Evolutionary conservation across 768 basidiomycete genomes (phyloP).

Genomic region (Tulasnella sp.): DNA sequence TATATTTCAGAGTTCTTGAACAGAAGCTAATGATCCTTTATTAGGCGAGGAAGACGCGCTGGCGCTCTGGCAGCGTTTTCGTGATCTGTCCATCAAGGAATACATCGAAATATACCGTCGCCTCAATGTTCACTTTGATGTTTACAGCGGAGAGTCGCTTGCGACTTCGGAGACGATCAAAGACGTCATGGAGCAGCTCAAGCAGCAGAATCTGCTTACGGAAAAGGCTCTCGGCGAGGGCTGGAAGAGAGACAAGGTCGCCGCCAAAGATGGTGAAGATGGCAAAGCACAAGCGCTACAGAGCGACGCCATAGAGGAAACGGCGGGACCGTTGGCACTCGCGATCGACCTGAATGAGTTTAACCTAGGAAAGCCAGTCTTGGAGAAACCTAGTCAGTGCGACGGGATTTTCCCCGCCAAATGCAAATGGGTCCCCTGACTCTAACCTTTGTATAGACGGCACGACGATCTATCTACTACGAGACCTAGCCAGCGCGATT

Average conservation of each 20-base stretch:
- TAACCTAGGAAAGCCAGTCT: slow-evolving; percentile 85
- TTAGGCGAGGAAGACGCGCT: slow-evolving; percentile 76
- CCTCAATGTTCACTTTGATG: slow-evolving; percentile 83
- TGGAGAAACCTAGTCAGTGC: slow-evolving; percentile 46
- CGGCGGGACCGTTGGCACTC: too few species aligned
- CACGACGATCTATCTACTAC: slow-evolving; percentile 86
- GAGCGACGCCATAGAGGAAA: too few species aligned
- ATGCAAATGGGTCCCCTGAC: too few species aligned
- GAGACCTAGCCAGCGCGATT: slow-evolving; percentile 88
- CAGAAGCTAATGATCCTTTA: too few species aligned
- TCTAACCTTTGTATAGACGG: slow-evolving; percentile 71
- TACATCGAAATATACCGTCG: slow-evolving; percentile 81
- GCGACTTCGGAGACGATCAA: too few species aligned
- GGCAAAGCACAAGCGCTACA: too few species aligned
- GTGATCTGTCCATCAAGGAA: slow-evolving; percentile 79
- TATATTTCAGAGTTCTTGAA: too few species aligned
- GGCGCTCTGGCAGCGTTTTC: slow-evolving; percentile 85
- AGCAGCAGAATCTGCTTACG: slow-evolving; percentile 64
- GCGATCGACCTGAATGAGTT: slow-evolving; percentile 80
- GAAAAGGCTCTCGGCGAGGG: slow-evolving; percentile 64
- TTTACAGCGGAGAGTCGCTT: slow-evolving; percentile 92
- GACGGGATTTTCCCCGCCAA: neutral
- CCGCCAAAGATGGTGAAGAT: slow-evolving; percentile 66
- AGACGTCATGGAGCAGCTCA: too few species aligned
- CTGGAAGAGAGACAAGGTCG: slow-evolving; percentile 52